Base-by-base conservation (phyloP, 192 early-diverging fungal species). In the Rhizophagus sp. region DNA sequence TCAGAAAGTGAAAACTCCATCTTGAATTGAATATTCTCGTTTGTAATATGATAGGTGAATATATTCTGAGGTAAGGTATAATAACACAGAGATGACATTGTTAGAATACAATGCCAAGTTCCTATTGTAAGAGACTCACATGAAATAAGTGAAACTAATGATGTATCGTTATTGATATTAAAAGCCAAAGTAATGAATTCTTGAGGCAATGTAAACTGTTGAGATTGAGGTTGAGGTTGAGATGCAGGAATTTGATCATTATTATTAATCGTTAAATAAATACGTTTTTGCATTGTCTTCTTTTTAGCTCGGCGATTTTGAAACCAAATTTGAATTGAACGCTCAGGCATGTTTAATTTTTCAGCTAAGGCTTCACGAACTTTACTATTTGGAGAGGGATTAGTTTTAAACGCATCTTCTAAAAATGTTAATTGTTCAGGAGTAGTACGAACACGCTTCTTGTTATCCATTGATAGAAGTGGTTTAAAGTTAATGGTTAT, bases 261-360 rank as follows among this genome's bases (percentile, higher is more conserved):
- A 30, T 65, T 3, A 36, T 82, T 73, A 81, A 83, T 66, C 81
- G 79, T 66, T 82, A 83, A 61, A 82, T 86, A 76, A 80, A 82
- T 82, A 22, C 87, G 73, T 66, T 87, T 89, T 76, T 87, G 84
- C 73, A 88, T 88, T 68, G 89, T 87, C 85, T 95, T 94, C 24
- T 91, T 87, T 75, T 95, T 95, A 12, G 93, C 93, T 10, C 94
- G 82, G 66, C 92, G 83, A 85, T 95, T 95, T 81, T 95, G 94
- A 80, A 95, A 95, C 94, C 94, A 95, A 50, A 95, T 92, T 80
- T 95, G 94, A 80, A 95, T 91, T 50, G 86, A 87, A 24, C 94
- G 88, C 71, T 89, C 86, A 3, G 90, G 86, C 92, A 95, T 92
- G 72, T 89, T 88, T 19, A 94, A 81, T 67, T 88, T 84, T 80